Evolutionary conservation across 1,284 basidiomycete species (phyloP).

Genomic region (Cryptococcus sp.): DNA sequence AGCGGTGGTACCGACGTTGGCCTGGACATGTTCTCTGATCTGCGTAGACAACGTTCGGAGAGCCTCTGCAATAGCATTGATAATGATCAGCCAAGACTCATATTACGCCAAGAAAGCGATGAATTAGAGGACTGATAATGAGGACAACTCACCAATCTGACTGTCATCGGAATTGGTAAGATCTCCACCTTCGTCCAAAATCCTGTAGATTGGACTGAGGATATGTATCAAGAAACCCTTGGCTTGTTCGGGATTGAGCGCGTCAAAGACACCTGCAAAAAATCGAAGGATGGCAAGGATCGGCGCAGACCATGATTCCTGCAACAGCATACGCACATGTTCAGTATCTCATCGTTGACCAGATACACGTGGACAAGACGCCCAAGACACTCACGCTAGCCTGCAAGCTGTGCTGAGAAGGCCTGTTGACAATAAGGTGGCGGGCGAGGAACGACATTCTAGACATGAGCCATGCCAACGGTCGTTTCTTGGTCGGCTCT

Average conservation of each 20-base stretch:
- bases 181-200: conserved; percentile 73
- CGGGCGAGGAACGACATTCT: conserved; percentile 83
- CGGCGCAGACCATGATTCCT: conserved; percentile 70
- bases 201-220: conserved; percentile 80
- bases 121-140: neutral
- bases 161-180: conserved; percentile 64
- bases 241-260: conserved; percentile 63
- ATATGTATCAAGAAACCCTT: conserved; percentile 79
- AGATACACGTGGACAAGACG: neutral
- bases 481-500: conserved; percentile 49
- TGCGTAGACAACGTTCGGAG: conserved; percentile 80
- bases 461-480: conserved; percentile 89
- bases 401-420: conserved; percentile 40
- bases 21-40: conserved; percentile 82
- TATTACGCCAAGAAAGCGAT: neutral
- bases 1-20: conserved; percentile 76
- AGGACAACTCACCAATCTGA: conserved; percentile 67
- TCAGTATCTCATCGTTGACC: neutral
- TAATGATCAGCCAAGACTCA: neutral
- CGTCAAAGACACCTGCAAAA: conserved; percentile 85
- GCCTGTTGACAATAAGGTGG: conserved; percentile 53
- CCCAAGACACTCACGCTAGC: conserved; percentile 11
- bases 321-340: conserved; percentile 1
- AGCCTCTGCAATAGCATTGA: conserved; percentile 61
- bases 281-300: conserved; percentile 81